A percentile compares a stretch with the other conserved stretches of the same genome.
These are phyloP conservation scores for Tuber aestivum DNA, from an alignment of 495 filamentous ascomycete species.

Conservation along the genomic window DNA sequence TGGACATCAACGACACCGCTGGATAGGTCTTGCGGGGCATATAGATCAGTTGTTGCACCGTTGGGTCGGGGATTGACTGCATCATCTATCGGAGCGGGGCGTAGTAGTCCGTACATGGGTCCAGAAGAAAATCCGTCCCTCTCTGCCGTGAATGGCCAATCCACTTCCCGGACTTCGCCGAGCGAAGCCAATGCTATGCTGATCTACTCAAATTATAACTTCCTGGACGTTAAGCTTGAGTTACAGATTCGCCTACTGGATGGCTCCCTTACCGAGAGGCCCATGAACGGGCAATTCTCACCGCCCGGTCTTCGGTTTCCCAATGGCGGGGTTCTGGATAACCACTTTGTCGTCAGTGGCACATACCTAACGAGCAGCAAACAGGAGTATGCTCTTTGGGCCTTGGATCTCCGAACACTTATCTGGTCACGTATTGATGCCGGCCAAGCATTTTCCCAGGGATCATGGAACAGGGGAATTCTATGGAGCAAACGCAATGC, in stretches of 20 bases:
- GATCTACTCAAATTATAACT: constrained; percentile 99
- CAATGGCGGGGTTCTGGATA: constrained; percentile 87
- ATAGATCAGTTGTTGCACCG: constrained; percentile 88
- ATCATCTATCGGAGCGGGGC: constrained; percentile 60
- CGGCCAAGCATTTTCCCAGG: constrained; percentile 83
- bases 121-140: constrained; percentile 37
- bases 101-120: constrained; percentile 13
- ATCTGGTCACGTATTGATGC: constrained; percentile 95
- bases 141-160: constrained; percentile 27
- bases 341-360: constrained; percentile 92
- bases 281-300: constrained; percentile 79
- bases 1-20: constrained; percentile 84
- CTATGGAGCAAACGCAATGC: constrained; percentile 87
- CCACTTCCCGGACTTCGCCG: constrained; percentile 20
- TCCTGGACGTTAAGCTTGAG: constrained; percentile 91
- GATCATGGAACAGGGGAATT: constrained; percentile 93
- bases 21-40: constrained; percentile 88
- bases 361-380: constrained; percentile 96
- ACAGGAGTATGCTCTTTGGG: constrained; percentile 97
- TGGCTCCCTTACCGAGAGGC: constrained; percentile 75
- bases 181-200: constrained; percentile 74
- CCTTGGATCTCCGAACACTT: constrained; percentile 75
- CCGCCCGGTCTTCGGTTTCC: constrained; percentile 91
- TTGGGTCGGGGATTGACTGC: constrained; percentile 55
- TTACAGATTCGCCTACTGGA: constrained; percentile 81